Base-by-base conservation (phyloP, 2,329 filamentous ascomycete species). In the Colletotrichum caudatum region DNA sequence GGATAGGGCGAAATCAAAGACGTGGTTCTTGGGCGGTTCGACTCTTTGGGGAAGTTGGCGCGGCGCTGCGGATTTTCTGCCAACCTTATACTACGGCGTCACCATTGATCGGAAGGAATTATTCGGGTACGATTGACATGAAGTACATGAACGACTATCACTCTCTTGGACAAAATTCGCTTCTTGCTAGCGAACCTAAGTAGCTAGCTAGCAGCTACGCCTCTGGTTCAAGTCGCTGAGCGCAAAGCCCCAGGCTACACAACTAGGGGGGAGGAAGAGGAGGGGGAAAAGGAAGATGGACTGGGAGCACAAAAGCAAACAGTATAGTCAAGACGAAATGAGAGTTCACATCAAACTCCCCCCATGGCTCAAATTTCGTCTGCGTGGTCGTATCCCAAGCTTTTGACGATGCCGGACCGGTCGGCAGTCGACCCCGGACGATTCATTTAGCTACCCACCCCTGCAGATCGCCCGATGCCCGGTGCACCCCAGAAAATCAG, bases 401-500 rank as follows among this genome's bases (percentile, higher is more conserved):
- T 65, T 58, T 65, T 20, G 46, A 37, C 18, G 26, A 53, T 33
- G 44, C 46, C 53, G 50, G 59, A 9, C 44, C 62, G 44, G 53
- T 58, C 53, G 66, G 66, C 56, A 66, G 44, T 48, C 35, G 20
- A 51, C 9, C 44, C 50, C 57, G 23, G 35, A 58, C 26, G 57
- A 46, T 41, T 63, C 29, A 44, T 23, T 46, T 16, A 20, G 26
- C 20, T 29, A 37, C 26, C 23, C 35, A 20, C 39, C 18, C 66
- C 69, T 56, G 60, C 20, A 72, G 69, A 72, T 72, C 46, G 37
- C 20, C 66, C 66, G 69, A 72, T 50, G 69, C 69, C 69, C 69
- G 69, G 37, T 59, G 56, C 26, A 64, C 48, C 35, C 29, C 60
- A 37, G 23, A 56, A 33, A 64, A 29, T 23, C 59, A 41, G 11